Evolutionary conservation across 2,329 filamentous ascomycete genomes (phyloP).

Genomic region (Curvularia sp.): DNA sequence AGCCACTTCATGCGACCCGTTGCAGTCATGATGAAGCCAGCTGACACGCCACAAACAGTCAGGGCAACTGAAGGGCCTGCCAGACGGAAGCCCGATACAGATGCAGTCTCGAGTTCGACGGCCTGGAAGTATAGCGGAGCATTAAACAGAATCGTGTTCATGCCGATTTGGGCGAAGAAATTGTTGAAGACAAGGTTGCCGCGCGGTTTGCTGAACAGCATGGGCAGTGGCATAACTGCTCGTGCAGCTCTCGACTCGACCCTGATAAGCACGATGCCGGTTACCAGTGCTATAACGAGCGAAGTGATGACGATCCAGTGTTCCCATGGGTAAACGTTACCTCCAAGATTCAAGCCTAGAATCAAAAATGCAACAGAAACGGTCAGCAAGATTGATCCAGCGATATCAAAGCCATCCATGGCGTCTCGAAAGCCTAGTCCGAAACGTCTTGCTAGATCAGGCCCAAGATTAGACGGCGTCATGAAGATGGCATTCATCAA

Average conservation of each 20-base stretch:
- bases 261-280: slow-evolving; percentile 51
- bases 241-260: slow-evolving; percentile 50
- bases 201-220: slow-evolving; percentile 56
- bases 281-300: slow-evolving; percentile 52
- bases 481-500: slow-evolving; percentile 54
- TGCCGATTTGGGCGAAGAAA: slow-evolving; percentile 58
- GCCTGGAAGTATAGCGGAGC: slow-evolving; percentile 71
- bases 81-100: slow-evolving; percentile 74
- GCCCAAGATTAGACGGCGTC: slow-evolving; percentile 55
- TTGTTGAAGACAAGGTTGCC: slow-evolving; percentile 60
- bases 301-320: slow-evolving; percentile 60
- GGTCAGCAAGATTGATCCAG: slow-evolving; percentile 58
- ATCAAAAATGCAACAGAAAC: slow-evolving; percentile 57
- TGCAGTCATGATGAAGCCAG: slow-evolving; percentile 54
- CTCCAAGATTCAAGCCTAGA: slow-evolving; percentile 60
- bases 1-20: slow-evolving; percentile 54
- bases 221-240: slow-evolving; percentile 59
- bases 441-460: slow-evolving; percentile 52
- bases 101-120: slow-evolving; percentile 64
- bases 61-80: slow-evolving; percentile 65
- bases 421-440: slow-evolving; percentile 52
- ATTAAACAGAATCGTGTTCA: slow-evolving; percentile 70
- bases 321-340: slow-evolving; percentile 60
- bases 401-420: slow-evolving; percentile 58
- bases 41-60: slow-evolving; percentile 51